A percentile compares a stretch with the other conserved stretches of the same genome.
Conservation (phyloP, 805 yeast species). For the Hanseniaspora guilliermondii region DNA sequence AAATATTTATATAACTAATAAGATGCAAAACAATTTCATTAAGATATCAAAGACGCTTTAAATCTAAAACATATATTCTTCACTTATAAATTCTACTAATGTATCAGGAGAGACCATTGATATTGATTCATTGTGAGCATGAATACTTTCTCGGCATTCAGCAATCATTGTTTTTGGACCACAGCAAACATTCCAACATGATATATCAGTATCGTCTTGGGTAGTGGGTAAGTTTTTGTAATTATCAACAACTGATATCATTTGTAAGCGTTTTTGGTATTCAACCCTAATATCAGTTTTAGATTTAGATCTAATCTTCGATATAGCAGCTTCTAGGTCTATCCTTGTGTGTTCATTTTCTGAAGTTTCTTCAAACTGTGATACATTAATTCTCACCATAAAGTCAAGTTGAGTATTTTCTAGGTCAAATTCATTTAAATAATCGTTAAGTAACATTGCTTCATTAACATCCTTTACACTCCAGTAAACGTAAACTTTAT, state of each 20-base stretch:
- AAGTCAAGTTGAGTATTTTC: neutral
- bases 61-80: constrained; percentile 1
- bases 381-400: neutral
- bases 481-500: constrained; percentile 37
- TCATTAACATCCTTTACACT: constrained; percentile 37
- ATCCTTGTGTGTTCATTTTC: neutral
- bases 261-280: neutral
- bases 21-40: too few relatives aligned
- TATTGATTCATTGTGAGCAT: neutral
- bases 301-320: neutral
- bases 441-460: constrained; percentile 35
- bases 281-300: neutral
- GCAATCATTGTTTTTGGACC: constrained; percentile 5
- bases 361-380: neutral
- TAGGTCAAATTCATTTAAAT: neutral
- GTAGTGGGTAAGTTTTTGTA: neutral
- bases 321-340: neutral
- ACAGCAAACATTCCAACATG: constrained; percentile 6
- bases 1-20: too few relatives aligned
- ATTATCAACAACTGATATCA: neutral
- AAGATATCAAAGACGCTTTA: too few relatives aligned
- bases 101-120: too few relatives aligned
- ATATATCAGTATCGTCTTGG: neutral
- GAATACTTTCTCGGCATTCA: neutral
- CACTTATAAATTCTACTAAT: neutral